These are phyloP conservation scores for Ganoderma multipileum DNA, from an alignment of 1,284 basidiomycete species.

Conservation along the genomic window DNA sequence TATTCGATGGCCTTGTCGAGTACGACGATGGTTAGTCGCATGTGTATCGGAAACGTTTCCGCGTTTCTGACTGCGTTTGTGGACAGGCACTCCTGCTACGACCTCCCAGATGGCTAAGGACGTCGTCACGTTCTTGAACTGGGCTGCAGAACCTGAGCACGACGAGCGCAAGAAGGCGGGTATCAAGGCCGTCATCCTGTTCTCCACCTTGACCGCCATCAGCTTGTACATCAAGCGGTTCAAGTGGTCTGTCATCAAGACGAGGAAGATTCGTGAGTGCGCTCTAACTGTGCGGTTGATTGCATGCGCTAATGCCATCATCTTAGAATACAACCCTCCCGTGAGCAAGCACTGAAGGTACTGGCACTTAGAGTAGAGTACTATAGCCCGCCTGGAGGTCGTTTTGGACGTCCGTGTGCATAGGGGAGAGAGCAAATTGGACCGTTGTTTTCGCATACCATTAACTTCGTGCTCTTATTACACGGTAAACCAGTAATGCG, in stretches of 20 bases:
- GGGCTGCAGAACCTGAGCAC: slow-evolving; percentile 97
- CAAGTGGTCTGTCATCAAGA: slow-evolving; percentile 95
- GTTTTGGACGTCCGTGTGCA: slow-evolving; percentile 26
- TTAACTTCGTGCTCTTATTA: slow-evolving; percentile 2
- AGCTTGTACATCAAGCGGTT: slow-evolving; percentile 92
- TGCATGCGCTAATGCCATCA: slow-evolving; percentile 25
- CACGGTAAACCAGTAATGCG: slow-evolving; percentile 23
- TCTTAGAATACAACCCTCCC: slow-evolving; percentile 61
- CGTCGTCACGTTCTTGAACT: slow-evolving; percentile 93
- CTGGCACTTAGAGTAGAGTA: slow-evolving; percentile 27
- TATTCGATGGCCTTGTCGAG: slow-evolving; percentile 96
- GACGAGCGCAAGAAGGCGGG: slow-evolving; percentile 98
- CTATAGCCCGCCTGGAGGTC: slow-evolving; percentile 20
- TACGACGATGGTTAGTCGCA: slow-evolving; percentile 81
- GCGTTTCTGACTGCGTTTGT: slow-evolving; percentile 10
- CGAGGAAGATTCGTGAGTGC: slow-evolving; percentile 86
- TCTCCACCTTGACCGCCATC: slow-evolving; percentile 84
- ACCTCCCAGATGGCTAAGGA: slow-evolving; percentile 99
- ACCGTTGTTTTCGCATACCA: slow-evolving; percentile 24
- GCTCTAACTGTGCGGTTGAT: not conserved
- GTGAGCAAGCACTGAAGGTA: slow-evolving; percentile 43
- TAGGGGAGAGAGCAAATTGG: slow-evolving; percentile 28
- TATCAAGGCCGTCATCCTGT: slow-evolving; percentile 91
- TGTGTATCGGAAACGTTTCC: not conserved
- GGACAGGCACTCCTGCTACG: slow-evolving; percentile 90